phyloP scores from a whole-genome alignment of 768 basidiomycete species.

The Boletus eberwhitei region DNA sequence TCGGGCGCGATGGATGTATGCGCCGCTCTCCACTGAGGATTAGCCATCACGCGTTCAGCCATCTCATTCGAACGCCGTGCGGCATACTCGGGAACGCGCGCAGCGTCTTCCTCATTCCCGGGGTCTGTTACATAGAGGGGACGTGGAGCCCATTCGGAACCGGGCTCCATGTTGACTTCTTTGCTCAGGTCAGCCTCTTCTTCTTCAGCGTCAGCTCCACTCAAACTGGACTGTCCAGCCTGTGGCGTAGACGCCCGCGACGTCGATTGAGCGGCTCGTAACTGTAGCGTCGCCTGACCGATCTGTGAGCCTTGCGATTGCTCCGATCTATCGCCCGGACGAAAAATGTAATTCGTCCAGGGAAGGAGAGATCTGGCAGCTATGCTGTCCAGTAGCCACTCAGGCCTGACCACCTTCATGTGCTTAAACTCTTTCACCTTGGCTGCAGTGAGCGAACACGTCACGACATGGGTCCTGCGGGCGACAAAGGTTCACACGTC shows the following conservation, averaged over 20 bases:
- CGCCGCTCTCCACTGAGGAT: conserved; percentile 80
- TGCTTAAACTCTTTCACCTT: conserved; percentile 86
- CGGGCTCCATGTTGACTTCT: background rate
- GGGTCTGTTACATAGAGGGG: conserved; percentile 43
- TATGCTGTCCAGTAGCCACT: conserved; percentile 86
- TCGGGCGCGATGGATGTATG: conserved; percentile 85
- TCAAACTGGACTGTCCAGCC: background rate
- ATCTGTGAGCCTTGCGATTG: conserved; percentile 42
- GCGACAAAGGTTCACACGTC: background rate
- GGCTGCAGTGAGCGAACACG: conserved; percentile 83
- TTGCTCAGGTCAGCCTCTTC: conserved; percentile 4
- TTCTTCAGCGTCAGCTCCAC: background rate
- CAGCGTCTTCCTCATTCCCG: conserved; percentile 39
- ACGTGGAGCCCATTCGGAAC: conserved; percentile 12
- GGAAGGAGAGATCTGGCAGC: conserved; percentile 63
- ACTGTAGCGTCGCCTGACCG: conserved; percentile 17
- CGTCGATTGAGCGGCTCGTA: conserved; percentile 4
- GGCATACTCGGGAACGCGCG: conserved; percentile 62
- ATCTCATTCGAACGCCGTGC: conserved; percentile 62
- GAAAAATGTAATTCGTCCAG: conserved; percentile 74
- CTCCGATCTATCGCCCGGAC: conserved; percentile 46
- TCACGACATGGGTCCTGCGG: conserved; percentile 83
- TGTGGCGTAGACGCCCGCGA: background rate
- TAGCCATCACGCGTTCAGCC: conserved; percentile 76
- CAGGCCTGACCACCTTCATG: conserved; percentile 87